phyloP scores from a whole-genome alignment of 768 basidiomycete genomes.

The Termitomyces eurrhizus region DNA sequence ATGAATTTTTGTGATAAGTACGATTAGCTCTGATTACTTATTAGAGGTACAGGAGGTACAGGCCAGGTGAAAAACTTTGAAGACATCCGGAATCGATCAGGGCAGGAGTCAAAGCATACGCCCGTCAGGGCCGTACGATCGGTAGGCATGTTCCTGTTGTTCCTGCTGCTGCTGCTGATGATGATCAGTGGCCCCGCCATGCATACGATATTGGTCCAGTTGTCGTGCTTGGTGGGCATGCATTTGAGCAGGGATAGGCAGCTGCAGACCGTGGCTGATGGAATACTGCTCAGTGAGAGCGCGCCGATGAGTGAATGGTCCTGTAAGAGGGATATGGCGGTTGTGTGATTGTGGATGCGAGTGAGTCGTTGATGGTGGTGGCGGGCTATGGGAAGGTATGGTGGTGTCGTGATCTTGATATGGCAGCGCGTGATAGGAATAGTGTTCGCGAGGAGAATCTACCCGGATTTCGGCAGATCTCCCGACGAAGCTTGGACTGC shows the following conservation, averaged over 20 bases:
- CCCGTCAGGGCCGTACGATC: slow-evolving; percentile 40
- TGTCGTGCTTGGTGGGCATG: slow-evolving; percentile 39
- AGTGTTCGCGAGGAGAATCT: slow-evolving; percentile 40
- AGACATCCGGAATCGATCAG: slow-evolving; percentile 26
- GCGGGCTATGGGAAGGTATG: slow-evolving; percentile 38
- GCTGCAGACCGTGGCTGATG: slow-evolving; percentile 46
- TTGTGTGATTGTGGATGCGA: slow-evolving; percentile 28
- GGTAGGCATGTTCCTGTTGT: slow-evolving; percentile 26
- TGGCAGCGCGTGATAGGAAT: slow-evolving; percentile 48
- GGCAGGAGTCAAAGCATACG: slow-evolving; percentile 39
- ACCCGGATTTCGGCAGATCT: slow-evolving; percentile 43
- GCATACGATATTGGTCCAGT: slow-evolving; percentile 38
- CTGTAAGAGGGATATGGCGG: slow-evolving; percentile 36
- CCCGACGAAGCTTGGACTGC: slow-evolving; percentile 40
- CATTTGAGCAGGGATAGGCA: slow-evolving; percentile 41
- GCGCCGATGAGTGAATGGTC: slow-evolving; percentile 50
- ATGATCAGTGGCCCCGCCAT: slow-evolving; percentile 27
- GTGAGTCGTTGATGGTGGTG: slow-evolving; percentile 31
- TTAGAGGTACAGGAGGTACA: slow-evolving; percentile 7
- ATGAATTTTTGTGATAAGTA: slow-evolving; percentile 7
- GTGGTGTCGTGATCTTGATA: slow-evolving; percentile 41
- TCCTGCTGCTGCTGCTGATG: slow-evolving; percentile 3
- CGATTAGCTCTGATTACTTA: slow-evolving; percentile 16
- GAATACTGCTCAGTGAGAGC: slow-evolving; percentile 53
- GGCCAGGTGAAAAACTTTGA: neutral